phyloP scores from a whole-genome alignment of 305 asterid genomes.

The Fraxinus angustifolia region DNA sequence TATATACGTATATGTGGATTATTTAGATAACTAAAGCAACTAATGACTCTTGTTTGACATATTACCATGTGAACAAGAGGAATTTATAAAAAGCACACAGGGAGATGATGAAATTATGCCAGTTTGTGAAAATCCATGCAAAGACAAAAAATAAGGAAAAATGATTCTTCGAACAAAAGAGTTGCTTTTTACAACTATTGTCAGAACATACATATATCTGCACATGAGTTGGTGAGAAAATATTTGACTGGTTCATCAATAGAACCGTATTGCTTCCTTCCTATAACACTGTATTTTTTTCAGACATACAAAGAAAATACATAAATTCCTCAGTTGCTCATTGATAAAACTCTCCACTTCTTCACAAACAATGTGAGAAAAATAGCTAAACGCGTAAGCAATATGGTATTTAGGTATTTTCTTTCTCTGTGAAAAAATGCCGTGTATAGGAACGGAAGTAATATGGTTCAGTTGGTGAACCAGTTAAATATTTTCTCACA shows the following conservation, averaged over 20 bases:
- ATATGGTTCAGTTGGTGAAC: background rate
- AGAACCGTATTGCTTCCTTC: background rate
- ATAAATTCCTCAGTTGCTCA: background rate
- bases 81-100: background rate
- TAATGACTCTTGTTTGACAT: background rate
- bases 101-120: background rate
- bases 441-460: background rate
- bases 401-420: background rate
- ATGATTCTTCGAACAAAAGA: background rate
- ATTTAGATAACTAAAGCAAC: background rate
- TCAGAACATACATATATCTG: background rate
- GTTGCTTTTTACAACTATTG: background rate
- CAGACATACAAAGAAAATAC: background rate
- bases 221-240: background rate
- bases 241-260: background rate
- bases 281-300: background rate
- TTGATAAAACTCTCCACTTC: background rate
- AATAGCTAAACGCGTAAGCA: background rate
- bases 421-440: background rate
- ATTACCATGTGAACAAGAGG: background rate
- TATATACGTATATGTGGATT: background rate
- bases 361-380: background rate
- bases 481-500: background rate
- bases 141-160: background rate
- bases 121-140: background rate